Evolutionary conservation across 179 eudicot genomes (phyloP), one percentile per base, ranked within the genome.

Genomic region (Drosera spatulata): DNA sequence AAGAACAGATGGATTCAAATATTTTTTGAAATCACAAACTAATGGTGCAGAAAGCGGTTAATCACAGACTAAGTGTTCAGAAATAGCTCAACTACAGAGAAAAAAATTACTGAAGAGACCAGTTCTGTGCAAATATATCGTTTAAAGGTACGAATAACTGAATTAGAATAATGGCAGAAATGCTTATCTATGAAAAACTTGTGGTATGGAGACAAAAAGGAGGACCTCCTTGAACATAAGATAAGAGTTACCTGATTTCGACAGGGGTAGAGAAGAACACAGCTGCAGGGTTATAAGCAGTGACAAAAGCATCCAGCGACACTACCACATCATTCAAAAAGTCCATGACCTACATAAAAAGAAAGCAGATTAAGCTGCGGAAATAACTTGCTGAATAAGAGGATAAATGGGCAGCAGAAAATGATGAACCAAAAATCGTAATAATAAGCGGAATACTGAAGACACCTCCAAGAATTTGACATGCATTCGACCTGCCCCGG

Each of bases 301-400:
- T 61, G 60, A 86, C 78, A 79, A 93, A 84, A 55, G 93, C 77
- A 67, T 82, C 90, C 85, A 86, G 65, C 39, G 93, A 84, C 62
- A 79, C 84, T 73, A 93, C 75, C 60, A 95, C 88, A 61, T 93
- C 99, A 67, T 93, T 93, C 60, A 93, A 60, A 72, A 89, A 93
- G 76, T 93, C 99, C 96, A 93, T 81, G 62, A 93, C 99, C 99
- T 93, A 53, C 22, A 62, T 48, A 48, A 14, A 39, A 41, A 11
- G 33, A 11, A 47, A 38, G 48, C 22, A 40, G 11, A 10, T n/a
- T 10, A 4, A 8, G 57, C 11, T 38, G 44, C 33, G 37, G 46
- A 41, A 46, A 49, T 56, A 53, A 22, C 33, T 22, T 22, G 33
- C 33, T 22, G 33, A 22, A 22, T 22, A 22, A 22, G 33, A 22